These are phyloP conservation scores for Fraxinus floribunda DNA, from an alignment of 305 asterid genomes.

Conservation along the genomic window DNA sequence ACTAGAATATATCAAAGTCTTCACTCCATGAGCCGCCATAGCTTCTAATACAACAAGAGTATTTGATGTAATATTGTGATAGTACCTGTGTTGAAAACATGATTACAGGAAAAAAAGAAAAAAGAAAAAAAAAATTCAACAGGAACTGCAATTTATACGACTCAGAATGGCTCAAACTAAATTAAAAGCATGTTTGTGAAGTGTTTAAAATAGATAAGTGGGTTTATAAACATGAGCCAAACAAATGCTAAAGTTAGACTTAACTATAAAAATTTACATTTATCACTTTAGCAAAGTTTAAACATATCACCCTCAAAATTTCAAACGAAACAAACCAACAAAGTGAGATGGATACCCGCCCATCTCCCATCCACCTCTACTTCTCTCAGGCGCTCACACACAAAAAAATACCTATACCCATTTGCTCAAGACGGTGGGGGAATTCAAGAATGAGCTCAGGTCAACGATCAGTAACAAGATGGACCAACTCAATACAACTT, in stretches of 20 bases:
- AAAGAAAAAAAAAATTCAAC: neutral
- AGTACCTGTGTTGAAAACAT: slow-evolving; percentile 57
- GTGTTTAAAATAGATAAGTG: neutral
- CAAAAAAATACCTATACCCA: neutral
- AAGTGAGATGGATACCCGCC: neutral
- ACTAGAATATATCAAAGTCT: slow-evolving; percentile 85
- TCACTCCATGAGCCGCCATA: slow-evolving; percentile 73
- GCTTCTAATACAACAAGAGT: slow-evolving; percentile 86
- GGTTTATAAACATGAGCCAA: neutral
- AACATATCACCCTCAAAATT: neutral
- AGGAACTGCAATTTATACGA: neutral
- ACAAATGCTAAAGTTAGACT: neutral
- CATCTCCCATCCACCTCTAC: neutral
- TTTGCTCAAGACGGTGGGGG: neutral
- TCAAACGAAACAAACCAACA: neutral
- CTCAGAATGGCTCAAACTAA: neutral
- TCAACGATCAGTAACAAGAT: neutral
- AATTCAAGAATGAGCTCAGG: neutral
- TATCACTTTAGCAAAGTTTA: neutral
- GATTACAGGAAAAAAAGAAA: neutral
- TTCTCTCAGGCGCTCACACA: neutral
- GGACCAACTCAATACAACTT: neutral
- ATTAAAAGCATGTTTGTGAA: neutral
- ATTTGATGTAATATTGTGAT: slow-evolving; percentile 94
- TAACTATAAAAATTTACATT: neutral